Conservation (phyloP, 257 asterid species). For the Nicotiana tabacum region DNA sequence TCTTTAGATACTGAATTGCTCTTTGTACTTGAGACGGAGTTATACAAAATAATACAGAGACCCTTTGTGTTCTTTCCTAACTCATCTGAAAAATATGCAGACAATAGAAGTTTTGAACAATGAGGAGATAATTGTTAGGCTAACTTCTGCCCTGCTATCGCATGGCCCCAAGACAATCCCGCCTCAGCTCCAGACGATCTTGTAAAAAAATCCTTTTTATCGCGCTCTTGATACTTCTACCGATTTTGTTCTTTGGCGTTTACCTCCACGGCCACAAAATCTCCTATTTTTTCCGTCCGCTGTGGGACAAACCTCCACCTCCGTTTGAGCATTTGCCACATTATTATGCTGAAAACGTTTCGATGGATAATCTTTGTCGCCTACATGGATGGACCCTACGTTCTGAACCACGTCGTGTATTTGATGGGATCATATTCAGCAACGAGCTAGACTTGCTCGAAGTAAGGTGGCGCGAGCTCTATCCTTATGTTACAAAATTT, state of each 20-base stretch:
- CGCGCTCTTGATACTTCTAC: conserved; percentile 39
- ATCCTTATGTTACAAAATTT: conserved; percentile 62
- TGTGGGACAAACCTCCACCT: conserved; percentile 86
- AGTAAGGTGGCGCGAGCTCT: conserved; percentile 79
- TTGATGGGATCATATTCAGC: conserved; percentile 80
- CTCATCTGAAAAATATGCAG: conserved; percentile 15
- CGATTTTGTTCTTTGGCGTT: conserved; percentile 34
- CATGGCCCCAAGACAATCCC: conserved; percentile 55
- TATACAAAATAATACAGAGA: neutral
- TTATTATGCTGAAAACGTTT: conserved; percentile 83
- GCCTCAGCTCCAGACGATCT: conserved; percentile 35
- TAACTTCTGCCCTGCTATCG: conserved; percentile 16
- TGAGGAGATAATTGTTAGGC: conserved; percentile 16
- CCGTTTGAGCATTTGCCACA: conserved; percentile 65
- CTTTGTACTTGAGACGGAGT: no score
- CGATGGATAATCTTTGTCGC: conserved; percentile 66
- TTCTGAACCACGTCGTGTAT: conserved; percentile 72
- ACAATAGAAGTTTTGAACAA: conserved; percentile 33
- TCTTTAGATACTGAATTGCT: no score
- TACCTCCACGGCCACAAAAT: conserved; percentile 43
- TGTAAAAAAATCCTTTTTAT: conserved; percentile 29
- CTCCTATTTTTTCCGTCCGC: conserved; percentile 84
- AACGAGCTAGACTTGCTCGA: conserved; percentile 87
- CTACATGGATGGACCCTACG: conserved; percentile 86
- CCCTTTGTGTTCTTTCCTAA: neutral